Base-by-base conservation (phyloP, 768 basidiomycete species). In the Lentinus brumalis region DNA sequence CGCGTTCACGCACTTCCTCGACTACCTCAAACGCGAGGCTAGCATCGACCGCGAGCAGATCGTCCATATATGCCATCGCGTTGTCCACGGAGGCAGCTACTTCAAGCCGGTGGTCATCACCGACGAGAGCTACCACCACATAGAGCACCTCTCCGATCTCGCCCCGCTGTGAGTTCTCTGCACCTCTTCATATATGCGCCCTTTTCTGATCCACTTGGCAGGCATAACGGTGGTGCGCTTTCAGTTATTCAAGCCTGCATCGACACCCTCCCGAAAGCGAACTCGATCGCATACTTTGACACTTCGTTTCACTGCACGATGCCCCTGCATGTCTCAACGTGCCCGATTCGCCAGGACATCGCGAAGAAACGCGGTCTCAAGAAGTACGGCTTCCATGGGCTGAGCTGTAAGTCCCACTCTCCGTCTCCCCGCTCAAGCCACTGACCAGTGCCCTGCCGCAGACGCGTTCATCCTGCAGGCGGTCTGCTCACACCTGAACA, bases 301-400 rank as follows among this genome's bases (percentile, higher is more conserved):
- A 92, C 93, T 0, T 81, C 91, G 5, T 94, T 94, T 75, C 92
- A 96, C 73, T 80, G 80, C 50, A 81, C 89, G 10, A 82, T 98
- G 15, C 92, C 92, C 0, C 66, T 74, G 5, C 87, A 94, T 68
- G 85, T 95, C 56, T 83, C 89, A 41, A 89, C 84, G 53, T 96
- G 94, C 69, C 85, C 93, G 0, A 87, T 96, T 54, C 76, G 88
- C 63, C 88, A 83, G 65, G 69, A 75, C 9, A 75, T 89, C 46
- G 85, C 89, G 0, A 77, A 77, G 41, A 75, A 83, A 46, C 84
- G 86, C 47, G 89, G 90, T 0, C 78, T 96, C 47, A 86, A 85
- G 70, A 95, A 94, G 73, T 96, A 96, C 69, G 95, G 95, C 16
- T 95, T 95, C 73, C 95, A 97, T 67, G 95, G 95, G 2, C 70